phyloP scores from a whole-genome alignment of 2,329 filamentous ascomycete genomes.

The Microcera coccophila region DNA sequence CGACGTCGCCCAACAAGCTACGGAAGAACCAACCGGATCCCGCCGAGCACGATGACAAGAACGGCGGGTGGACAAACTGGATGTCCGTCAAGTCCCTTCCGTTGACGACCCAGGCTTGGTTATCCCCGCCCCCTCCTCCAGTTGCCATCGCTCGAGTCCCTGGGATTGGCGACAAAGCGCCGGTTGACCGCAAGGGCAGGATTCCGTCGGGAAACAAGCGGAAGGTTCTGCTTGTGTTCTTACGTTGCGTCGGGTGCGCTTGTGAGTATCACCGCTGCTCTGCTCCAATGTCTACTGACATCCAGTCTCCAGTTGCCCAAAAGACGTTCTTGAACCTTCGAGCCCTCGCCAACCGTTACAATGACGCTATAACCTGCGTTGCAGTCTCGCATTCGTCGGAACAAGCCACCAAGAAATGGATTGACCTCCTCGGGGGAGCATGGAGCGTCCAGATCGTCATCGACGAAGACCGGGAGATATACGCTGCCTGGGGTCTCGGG shows the following conservation, averaged over 20 bases:
- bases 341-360: constrained; percentile 50
- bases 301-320: constrained; percentile 43
- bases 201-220: constrained; percentile 42
- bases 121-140: constrained; percentile 49
- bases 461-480: constrained; percentile 54
- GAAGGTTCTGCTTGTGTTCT: constrained; percentile 47
- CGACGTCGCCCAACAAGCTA: constrained; percentile 29
- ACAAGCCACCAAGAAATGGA: constrained; percentile 53
- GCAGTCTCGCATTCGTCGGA: constrained; percentile 58
- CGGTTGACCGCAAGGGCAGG: constrained; percentile 43
- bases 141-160: constrained; percentile 45
- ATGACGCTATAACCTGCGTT: constrained; percentile 48
- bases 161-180: constrained; percentile 45
- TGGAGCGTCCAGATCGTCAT: constrained; percentile 54
- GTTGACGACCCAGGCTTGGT: constrained; percentile 51
- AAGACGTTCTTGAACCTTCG: constrained; percentile 56
- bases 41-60: constrained; percentile 23
- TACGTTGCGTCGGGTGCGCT: constrained; percentile 54
- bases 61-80: constrained; percentile 42
- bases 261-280: constrained; percentile 38
- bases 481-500: constrained; percentile 58
- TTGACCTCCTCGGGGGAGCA: constrained; percentile 54
- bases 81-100: constrained; percentile 48
- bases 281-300: constrained; percentile 2
- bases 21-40: constrained; percentile 32